These are phyloP conservation scores for Vaccinium corymbosum DNA, from an alignment of 148 eudicot genomes.

Conservation along the genomic window DNA sequence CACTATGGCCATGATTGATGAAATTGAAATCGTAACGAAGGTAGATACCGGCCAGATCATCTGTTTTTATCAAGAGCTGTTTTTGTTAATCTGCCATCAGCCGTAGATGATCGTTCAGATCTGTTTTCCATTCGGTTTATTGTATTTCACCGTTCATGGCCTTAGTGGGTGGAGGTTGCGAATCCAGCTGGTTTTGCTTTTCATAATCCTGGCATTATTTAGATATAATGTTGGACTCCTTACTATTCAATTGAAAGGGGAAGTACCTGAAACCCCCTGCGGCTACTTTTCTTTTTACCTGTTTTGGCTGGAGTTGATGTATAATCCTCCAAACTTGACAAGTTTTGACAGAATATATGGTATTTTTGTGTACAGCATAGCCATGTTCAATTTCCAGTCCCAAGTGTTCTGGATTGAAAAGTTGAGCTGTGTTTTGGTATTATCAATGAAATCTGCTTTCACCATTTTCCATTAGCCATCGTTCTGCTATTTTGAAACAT, in stretches of 20 bases:
- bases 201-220: conserved; percentile 24
- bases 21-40: conserved; percentile 22
- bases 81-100: conserved; percentile 49
- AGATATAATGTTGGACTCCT: conserved; percentile 21
- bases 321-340: conserved; percentile 34
- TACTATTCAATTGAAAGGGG: conserved; percentile 18
- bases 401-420: background rate
- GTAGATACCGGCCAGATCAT: conserved; percentile 28
- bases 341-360: conserved; percentile 22
- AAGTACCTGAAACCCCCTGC: conserved; percentile 25
- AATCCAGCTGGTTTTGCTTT: conserved; percentile 25
- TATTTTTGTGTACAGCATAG: background rate
- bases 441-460: background rate
- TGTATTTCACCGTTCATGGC: conserved; percentile 34
- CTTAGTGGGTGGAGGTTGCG: conserved; percentile 27
- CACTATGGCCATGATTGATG: conserved; percentile 49
- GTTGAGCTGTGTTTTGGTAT: conserved; percentile 4
- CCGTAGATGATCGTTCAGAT: conserved; percentile 50
- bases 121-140: conserved; percentile 14
- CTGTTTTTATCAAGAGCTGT: conserved; percentile 69
- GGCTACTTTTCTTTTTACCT: conserved; percentile 11
- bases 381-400: background rate
- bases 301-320: conserved; percentile 48
- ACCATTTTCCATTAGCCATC: too few species aligned
- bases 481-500: background rate